Conservation (phyloP, 768 basidiomycete species). For the Rhodotorula toruloides region DNA sequence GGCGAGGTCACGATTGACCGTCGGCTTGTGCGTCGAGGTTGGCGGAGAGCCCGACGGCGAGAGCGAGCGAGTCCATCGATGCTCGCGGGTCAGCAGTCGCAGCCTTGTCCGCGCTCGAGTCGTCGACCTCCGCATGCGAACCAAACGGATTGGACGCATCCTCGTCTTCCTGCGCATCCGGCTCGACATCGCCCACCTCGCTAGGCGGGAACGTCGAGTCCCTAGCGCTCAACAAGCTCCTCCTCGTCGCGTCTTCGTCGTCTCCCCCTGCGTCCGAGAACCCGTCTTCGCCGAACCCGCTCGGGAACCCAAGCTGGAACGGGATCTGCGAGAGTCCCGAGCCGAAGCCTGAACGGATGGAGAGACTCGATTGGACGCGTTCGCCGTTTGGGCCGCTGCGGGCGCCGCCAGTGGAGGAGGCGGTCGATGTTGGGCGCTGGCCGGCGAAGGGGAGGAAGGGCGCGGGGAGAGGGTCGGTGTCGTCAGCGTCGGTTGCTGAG, state of each 20-base stretch:
- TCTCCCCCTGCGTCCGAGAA: background rate
- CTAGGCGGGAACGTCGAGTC: slow-evolving; percentile 8
- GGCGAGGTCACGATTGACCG: background rate
- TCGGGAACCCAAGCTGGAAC: slow-evolving; percentile 41
- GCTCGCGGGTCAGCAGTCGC: slow-evolving; percentile 26
- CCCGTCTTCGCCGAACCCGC: slow-evolving; percentile 19
- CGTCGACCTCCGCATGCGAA: background rate
- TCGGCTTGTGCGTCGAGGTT: slow-evolving; percentile 15
- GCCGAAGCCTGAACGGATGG: slow-evolving; percentile 39
- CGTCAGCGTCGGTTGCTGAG: background rate
- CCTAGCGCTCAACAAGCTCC: background rate
- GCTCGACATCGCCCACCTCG: too few relatives aligned
- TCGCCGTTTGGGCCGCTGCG: background rate
- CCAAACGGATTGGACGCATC: background rate
- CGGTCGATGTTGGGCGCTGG: slow-evolving; percentile 21
- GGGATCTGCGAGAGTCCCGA: slow-evolving; percentile 40
- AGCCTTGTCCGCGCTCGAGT: background rate
- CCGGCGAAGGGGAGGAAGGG: slow-evolving; percentile 40
- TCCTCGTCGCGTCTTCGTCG: background rate
- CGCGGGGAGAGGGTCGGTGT: slow-evolving; percentile 29
- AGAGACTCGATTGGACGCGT: slow-evolving; percentile 29
- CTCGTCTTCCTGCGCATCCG: too few relatives aligned
- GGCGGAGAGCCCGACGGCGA: slow-evolving; percentile 11
- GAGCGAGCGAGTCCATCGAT: slow-evolving; percentile 27
- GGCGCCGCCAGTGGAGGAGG: background rate